These are phyloP conservation scores for Vigna unguiculata DNA, from an alignment of 306 rosid species.

Conservation along the genomic window DNA sequence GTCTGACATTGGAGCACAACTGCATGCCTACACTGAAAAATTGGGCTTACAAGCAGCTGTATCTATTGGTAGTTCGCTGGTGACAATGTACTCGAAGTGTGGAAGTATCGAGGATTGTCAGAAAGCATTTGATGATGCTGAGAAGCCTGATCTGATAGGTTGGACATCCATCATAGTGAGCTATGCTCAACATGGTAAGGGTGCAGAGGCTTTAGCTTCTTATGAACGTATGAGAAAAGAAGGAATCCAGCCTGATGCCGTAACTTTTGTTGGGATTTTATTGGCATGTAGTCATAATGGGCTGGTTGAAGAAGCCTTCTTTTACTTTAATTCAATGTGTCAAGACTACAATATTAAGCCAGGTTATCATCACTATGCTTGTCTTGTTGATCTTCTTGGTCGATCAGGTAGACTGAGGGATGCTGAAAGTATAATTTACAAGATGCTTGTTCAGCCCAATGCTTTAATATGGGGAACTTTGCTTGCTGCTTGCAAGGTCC, in stretches of 20 bases:
- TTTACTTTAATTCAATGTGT: conserved; percentile 68
- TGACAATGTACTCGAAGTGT: conserved; percentile 77
- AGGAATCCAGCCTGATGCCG: conserved; percentile 76
- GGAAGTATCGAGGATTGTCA: conserved; percentile 75
- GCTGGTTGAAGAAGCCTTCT: conserved; percentile 76
- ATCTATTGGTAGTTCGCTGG: conserved; percentile 74
- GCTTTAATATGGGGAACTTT: conserved; percentile 77
- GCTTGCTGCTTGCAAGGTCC: conserved; percentile 80
- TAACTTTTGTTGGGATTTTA: conserved; percentile 80
- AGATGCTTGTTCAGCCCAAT: conserved; percentile 66
- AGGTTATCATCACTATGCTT: conserved; percentile 70
- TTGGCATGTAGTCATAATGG: conserved; percentile 78
- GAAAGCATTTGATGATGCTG: conserved; percentile 69
- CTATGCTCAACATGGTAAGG: conserved; percentile 84
- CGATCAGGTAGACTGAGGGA: conserved; percentile 74
- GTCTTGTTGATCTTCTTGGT: conserved; percentile 81
- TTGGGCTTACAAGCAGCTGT: conserved; percentile 55
- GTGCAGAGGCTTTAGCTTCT: conserved; percentile 68
- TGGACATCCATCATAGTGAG: conserved; percentile 80
- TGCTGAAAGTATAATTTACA: conserved; percentile 65
- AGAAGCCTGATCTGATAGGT: conserved; percentile 71
- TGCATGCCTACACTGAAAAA: conserved; percentile 69
- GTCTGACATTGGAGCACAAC: conserved; percentile 55
- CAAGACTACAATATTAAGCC: conserved; percentile 64
- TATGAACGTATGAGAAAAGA: conserved; percentile 68